Conservation (phyloP, 148 eudicot species). For the Silene uniflora region DNA sequence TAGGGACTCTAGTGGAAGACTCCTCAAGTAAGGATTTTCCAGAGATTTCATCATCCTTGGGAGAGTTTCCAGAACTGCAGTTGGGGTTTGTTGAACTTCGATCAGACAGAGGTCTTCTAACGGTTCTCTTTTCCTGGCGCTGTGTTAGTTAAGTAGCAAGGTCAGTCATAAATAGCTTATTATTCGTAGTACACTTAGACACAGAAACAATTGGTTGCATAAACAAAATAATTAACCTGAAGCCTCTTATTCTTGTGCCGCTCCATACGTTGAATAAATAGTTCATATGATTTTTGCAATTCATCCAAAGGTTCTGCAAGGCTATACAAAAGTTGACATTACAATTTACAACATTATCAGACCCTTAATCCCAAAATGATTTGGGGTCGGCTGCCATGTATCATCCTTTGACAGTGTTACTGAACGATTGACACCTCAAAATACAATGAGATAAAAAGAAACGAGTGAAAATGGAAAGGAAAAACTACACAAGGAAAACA, state of each 20-base stretch:
- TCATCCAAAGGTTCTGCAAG: constrained; percentile 92
- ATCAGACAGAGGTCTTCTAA: constrained; percentile 36
- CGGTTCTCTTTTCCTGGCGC: constrained; percentile 42
- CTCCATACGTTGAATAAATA: constrained; percentile 69
- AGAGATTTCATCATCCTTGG: constrained; percentile 18
- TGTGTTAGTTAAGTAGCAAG: constrained; percentile 27
- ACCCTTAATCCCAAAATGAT: neutral
- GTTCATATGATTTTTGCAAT: constrained; percentile 74
- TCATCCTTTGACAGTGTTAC: no score
- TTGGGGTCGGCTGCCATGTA: neutral
- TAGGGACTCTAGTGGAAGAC: constrained; percentile 16
- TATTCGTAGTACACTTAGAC: neutral
- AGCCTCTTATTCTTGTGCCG: constrained; percentile 55
- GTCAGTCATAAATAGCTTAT: constrained; percentile 11
- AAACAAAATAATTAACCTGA: constrained; percentile 40
- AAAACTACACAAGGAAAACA: no score
- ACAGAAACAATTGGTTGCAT: neutral
- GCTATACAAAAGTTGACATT: constrained; percentile 35
- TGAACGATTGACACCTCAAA: neutral
- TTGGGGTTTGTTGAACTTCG: constrained; percentile 19
- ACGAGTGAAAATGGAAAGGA: no score
- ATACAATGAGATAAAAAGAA: neutral
- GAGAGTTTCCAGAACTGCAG: constrained; percentile 23
- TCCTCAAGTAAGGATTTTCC: constrained; percentile 13
- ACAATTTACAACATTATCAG: neutral